Conservation (phyloP, 208 protist genomes). For the Wallacemonas sp. region DNA sequence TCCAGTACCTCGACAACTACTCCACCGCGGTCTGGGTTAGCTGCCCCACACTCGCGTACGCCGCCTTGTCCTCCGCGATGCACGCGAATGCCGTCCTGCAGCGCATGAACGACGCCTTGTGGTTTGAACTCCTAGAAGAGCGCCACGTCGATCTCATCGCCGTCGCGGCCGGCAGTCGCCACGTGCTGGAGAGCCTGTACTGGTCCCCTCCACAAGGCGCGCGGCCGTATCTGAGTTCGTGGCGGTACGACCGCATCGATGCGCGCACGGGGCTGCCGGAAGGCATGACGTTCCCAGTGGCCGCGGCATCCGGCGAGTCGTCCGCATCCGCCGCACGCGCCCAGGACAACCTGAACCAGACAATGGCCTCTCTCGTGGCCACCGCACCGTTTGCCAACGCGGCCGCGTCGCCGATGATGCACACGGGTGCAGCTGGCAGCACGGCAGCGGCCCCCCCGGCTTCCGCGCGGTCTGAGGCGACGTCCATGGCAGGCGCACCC, state of each 20-base stretch:
- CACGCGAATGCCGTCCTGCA: constrained; percentile 31
- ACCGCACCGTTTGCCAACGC: background rate
- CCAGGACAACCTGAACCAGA: constrained; percentile 8
- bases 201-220: constrained; percentile 4
- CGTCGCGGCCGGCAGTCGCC: constrained; percentile 59
- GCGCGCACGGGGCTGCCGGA: constrained; percentile 64
- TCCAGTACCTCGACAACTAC: constrained; percentile 17
- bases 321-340: background rate
- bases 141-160: constrained; percentile 63
- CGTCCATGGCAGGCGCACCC: background rate
- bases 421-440: background rate
- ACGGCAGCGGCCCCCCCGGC: constrained; percentile 2
- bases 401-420: background rate
- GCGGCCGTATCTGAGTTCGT: constrained; percentile 33
- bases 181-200: constrained; percentile 43
- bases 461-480: too few species aligned
- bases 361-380: background rate
- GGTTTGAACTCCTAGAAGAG: constrained; percentile 56
- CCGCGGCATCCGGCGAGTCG: background rate
- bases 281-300: constrained; percentile 24
- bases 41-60: constrained; percentile 43
- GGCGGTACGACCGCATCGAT: constrained; percentile 81
- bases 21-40: constrained; percentile 16
- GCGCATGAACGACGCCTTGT: constrained; percentile 43
- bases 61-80: constrained; percentile 14